Evolutionary conservation across 2,329 filamentous ascomycete species (phyloP).

Genomic region (Clarireedia homoeocarpa): DNA sequence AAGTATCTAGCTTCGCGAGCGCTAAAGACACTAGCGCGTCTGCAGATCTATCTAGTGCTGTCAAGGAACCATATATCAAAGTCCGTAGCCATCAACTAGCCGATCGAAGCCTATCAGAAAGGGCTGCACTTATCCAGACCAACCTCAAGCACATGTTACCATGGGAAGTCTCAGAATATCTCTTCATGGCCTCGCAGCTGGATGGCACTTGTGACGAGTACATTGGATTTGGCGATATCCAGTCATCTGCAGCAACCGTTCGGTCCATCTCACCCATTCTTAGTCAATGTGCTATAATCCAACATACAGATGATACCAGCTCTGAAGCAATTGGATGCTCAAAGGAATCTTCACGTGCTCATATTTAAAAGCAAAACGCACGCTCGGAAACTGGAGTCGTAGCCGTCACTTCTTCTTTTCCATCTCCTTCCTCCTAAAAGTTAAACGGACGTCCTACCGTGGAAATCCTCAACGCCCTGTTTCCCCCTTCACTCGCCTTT

Average conservation of each 20-base stretch:
- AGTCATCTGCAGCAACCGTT: neutral
- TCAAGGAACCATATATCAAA: neutral
- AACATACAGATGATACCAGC: neutral
- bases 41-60: neutral
- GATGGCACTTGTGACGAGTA: neutral
- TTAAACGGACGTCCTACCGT: neutral
- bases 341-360: neutral
- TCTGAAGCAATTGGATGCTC: neutral
- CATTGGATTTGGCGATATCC: neutral
- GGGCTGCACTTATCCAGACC: neutral
- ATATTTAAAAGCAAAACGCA: neutral
- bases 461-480: neutral
- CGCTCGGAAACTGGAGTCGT: too few species aligned
- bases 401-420: too few species aligned
- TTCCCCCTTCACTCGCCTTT: neutral
- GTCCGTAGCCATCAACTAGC: neutral
- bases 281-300: neutral
- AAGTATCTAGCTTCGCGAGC: neutral
- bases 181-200: slow-evolving; percentile 1
- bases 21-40: neutral
- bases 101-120: neutral
- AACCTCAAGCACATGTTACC: slow-evolving; percentile 1
- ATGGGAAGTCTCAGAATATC: slow-evolving; percentile 4
- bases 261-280: neutral
- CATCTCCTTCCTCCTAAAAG: too few species aligned